Percentiles rank a stretch among this genome's conserved stretches.
phyloP scores from a whole-genome alignment of 2,329 filamentous ascomycete species.

The Coniochaeta hoffmannii region DNA sequence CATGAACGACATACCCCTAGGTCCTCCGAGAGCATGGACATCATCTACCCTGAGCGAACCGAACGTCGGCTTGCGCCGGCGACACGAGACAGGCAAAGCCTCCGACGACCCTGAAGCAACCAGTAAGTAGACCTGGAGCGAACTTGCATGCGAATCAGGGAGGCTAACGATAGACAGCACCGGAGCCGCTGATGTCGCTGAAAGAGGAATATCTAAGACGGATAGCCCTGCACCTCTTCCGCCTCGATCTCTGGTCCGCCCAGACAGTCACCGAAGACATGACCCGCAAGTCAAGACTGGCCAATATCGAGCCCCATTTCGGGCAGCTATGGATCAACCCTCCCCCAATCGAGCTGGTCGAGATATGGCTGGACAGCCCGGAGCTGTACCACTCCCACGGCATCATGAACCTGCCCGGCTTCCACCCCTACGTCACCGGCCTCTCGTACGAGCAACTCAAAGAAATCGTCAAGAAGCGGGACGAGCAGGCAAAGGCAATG shows the following conservation, averaged over 20 bases:
- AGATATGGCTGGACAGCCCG: not conserved
- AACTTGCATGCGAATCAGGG: not conserved
- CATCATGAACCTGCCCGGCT: not conserved
- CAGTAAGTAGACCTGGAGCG: not conserved
- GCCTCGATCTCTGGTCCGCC: not conserved
- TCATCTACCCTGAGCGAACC: not conserved
- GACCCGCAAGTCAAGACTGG: not conserved
- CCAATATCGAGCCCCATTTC: not conserved
- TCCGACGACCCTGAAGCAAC: not conserved
- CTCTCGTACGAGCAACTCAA: not conserved
- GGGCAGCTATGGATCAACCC: not conserved
- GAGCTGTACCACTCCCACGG: not conserved
- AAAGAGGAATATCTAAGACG: not conserved
- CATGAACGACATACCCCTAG: not conserved
- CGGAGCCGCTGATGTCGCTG: not conserved
- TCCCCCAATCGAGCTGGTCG: not conserved
- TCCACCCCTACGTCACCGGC: not conserved
- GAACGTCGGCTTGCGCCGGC: not conserved
- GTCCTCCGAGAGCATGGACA: not conserved
- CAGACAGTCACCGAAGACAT: not conserved
- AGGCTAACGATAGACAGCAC: not conserved
- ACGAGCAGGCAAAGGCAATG: not conserved
- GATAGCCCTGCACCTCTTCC: not conserved
- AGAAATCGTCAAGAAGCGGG: not conserved
- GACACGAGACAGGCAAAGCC: not conserved